A percentile compares a stretch with the other conserved stretches of the same genome.
These are phyloP conservation scores for Erodium texanum DNA, from an alignment of 441 rosid genomes.

Conservation along the genomic window DNA sequence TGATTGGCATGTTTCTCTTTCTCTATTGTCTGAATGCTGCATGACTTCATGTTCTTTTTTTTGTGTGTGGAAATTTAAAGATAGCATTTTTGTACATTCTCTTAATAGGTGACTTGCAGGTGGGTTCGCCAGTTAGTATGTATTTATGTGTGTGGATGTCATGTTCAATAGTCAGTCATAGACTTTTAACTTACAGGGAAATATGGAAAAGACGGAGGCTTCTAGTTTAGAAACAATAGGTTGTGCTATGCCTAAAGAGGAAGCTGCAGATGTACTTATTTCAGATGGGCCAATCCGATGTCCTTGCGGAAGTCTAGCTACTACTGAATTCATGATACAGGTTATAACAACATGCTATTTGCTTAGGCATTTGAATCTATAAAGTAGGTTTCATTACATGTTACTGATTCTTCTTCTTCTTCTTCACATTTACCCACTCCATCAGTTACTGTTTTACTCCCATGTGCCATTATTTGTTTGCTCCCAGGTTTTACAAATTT, in stretches of 20 bases:
- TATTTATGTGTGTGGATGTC: background rate
- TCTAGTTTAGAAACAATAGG: conserved; percentile 14
- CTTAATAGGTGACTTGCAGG: too few relatives aligned
- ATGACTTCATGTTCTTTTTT: background rate
- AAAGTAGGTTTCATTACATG: background rate
- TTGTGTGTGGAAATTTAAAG: background rate
- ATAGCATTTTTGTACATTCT: background rate
- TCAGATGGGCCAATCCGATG: conserved; percentile 14
- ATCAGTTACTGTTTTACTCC: background rate
- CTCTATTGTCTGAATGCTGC: background rate
- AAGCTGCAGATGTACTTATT: conserved; percentile 12
- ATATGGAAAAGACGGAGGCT: conserved; percentile 22
- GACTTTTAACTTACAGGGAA: conserved; percentile 16
- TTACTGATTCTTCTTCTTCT: background rate
- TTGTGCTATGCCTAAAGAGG: conserved; percentile 12
- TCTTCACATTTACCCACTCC: background rate
- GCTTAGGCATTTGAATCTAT: conserved; percentile 6
- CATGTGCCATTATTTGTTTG: background rate
- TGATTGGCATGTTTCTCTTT: background rate
- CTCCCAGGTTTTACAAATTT: background rate
- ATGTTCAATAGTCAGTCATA: background rate
- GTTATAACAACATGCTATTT: conserved; percentile 14
- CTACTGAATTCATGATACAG: conserved; percentile 20
- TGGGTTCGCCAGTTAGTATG: background rate
- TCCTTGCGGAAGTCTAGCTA: conserved; percentile 19